Base-by-base conservation (phyloP, 1,139 yeast genomes). In the Geotrichum europaeum region DNA sequence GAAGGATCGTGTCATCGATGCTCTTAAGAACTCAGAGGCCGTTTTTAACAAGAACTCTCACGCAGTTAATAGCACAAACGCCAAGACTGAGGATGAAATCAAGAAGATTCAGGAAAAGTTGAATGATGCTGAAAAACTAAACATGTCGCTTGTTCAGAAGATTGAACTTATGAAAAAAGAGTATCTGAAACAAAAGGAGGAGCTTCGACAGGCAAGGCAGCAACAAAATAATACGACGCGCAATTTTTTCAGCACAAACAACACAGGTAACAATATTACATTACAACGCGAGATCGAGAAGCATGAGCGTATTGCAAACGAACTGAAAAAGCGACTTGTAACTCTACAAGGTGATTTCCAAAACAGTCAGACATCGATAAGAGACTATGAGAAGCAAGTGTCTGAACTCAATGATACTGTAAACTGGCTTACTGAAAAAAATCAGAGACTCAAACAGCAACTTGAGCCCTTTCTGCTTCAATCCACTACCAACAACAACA, bases 91-190 rank as follows among this genome's bases (percentile, higher is more conserved):
- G 10, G 47, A n/a, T 40, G 47, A 40, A n/a, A 40, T 40, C 22
- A 40, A 40, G 47, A 40, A 40, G 9, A 15, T 40, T n/a, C 47
- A 40, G 20, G 45, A 50, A 28, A 55, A 55, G 43, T 34, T 55
- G 24, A 50, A 55, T 15, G 54, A 55, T 5, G 49, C 58, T n/a
- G 58, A 55, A 28, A 43, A 28, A 15, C 51, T 55, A 15, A 55
- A 55, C 36, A 4, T 55, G 43, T 25, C 40, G 34, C 54, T 55
- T 6, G 54, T 55, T 18, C 51, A 55, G 28, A 55, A 55, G 28
- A 50, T 55, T 49, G 58, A 55, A n/a, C n/a, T 18, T 10, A 55
- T 55, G 58, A 55, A 55, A 50, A 55, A 50, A 53, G 58, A 55
- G 45, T 55, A 50, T 50, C 4, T 50, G 34, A 36, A 43, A 22